A percentile compares a stretch with the other conserved stretches of the same genome.
Conservation (phyloP, 768 basidiomycete genomes). For the Daedalea quercina region DNA sequence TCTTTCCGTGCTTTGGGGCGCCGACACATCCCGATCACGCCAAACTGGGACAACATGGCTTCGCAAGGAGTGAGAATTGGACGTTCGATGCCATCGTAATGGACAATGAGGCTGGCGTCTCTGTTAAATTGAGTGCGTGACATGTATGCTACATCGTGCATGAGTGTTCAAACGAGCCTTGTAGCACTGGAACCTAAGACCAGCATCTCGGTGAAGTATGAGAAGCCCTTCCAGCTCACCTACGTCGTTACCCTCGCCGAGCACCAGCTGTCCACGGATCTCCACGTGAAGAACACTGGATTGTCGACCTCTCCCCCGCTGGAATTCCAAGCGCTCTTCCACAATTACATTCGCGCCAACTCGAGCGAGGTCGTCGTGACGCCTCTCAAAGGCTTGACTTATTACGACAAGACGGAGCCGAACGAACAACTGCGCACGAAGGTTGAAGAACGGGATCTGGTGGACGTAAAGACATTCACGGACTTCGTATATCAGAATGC, state of each 20-base stretch:
- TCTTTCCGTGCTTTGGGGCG: constrained; percentile 88
- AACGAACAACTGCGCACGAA: constrained; percentile 49
- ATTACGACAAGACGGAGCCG: constrained; percentile 76
- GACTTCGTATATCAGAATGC: constrained; percentile 76
- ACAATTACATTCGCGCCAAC: constrained; percentile 79
- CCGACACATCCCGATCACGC: constrained; percentile 69
- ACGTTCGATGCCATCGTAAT: constrained; percentile 51
- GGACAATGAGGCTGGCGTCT: constrained; percentile 67
- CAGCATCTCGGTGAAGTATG: constrained; percentile 51
- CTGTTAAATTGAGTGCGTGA: constrained; percentile 68
- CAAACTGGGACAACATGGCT: constrained; percentile 82
- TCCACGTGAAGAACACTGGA: constrained; percentile 75
- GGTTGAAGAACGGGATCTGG: constrained; percentile 50
- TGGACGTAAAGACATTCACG: constrained; percentile 62
- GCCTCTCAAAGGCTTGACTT: constrained; percentile 57
- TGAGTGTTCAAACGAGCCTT: neutral
- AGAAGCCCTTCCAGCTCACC: constrained; percentile 59
- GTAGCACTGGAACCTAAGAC: constrained; percentile 60
- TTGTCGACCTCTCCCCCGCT: constrained; percentile 39
- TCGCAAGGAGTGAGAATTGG: constrained; percentile 80
- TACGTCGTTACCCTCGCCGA: constrained; percentile 79
- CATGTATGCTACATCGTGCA: neutral
- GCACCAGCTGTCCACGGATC: constrained; percentile 68
- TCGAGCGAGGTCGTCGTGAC: constrained; percentile 51
- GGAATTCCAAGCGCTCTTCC: constrained; percentile 89